Evolutionary conservation across 2,329 filamentous ascomycete species (phyloP).

Genomic region (Exophiala sideris): DNA sequence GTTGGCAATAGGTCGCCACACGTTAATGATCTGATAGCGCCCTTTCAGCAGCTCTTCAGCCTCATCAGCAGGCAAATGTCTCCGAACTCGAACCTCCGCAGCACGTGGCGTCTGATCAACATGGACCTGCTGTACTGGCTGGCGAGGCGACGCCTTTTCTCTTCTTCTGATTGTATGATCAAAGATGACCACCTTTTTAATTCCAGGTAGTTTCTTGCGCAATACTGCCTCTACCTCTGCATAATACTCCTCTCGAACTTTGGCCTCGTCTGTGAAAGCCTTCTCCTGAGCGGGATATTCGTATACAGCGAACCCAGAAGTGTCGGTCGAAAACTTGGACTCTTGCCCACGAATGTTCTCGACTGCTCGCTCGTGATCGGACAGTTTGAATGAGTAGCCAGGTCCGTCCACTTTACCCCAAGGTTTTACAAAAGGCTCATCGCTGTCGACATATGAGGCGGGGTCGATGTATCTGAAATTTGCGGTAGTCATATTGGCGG

Average conservation of each 20-base stretch:
- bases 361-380: conserved; percentile 48
- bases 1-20: conserved; percentile 64
- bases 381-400: conserved; percentile 52
- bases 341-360: conserved; percentile 54
- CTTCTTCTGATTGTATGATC: conserved; percentile 67
- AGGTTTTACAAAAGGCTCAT: conserved; percentile 45
- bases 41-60: conserved; percentile 55
- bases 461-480: conserved; percentile 62
- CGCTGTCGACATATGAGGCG: conserved; percentile 42
- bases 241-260: conserved; percentile 59
- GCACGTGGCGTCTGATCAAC: conserved; percentile 68
- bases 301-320: conserved; percentile 57
- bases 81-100: conserved; percentile 58
- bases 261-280: conserved; percentile 53
- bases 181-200: conserved; percentile 65
- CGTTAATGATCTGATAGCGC: conserved; percentile 66
- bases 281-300: conserved; percentile 53
- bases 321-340: conserved; percentile 54
- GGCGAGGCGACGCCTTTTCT: conserved; percentile 53
- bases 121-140: conserved; percentile 67
- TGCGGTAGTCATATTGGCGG: conserved; percentile 53
- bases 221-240: conserved; percentile 59
- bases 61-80: conserved; percentile 56
- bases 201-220: conserved; percentile 50
- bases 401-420: conserved; percentile 65